Conservation (phyloP, 2,329 filamentous ascomycete genomes). For the Aspergillus pseudotamarii region DNA sequence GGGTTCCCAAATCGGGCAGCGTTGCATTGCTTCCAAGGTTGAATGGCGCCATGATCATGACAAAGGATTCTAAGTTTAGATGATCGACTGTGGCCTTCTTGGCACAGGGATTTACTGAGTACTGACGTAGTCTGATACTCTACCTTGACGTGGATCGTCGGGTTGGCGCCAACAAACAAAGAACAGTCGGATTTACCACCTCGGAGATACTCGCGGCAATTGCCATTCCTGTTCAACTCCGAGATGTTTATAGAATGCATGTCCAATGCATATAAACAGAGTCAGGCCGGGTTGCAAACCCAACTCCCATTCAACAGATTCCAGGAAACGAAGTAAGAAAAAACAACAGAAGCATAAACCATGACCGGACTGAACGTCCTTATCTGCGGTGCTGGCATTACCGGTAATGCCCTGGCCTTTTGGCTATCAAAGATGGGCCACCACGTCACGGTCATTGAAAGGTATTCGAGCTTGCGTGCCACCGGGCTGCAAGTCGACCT, state of each 20-base stretch:
- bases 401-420: conserved; percentile 51
- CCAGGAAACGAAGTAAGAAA: background rate
- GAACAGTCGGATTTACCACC: background rate
- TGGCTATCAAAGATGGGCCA: conserved; percentile 50
- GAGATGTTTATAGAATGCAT: background rate
- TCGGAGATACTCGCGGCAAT: background rate
- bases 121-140: too few relatives aligned
- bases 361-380: conserved; percentile 46
- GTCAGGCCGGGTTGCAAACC: background rate
- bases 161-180: background rate
- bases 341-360: background rate
- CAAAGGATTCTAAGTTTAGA: background rate
- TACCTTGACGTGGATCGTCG: background rate
- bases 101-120: too few relatives aligned
- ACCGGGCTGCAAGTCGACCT: conserved; percentile 59
- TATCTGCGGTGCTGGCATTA: conserved; percentile 48
- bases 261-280: background rate
- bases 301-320: background rate
- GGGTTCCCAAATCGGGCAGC: too few relatives aligned
- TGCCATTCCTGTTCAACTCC: background rate
- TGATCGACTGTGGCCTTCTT: background rate
- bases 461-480: conserved; percentile 45
- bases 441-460: conserved; percentile 48
- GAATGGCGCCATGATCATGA: background rate
- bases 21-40: too few relatives aligned